Evolutionary conservation across 768 basidiomycete genomes (phyloP), one percentile per base, ranked within the genome.

Genomic region (Crepidotus variabilis): DNA sequence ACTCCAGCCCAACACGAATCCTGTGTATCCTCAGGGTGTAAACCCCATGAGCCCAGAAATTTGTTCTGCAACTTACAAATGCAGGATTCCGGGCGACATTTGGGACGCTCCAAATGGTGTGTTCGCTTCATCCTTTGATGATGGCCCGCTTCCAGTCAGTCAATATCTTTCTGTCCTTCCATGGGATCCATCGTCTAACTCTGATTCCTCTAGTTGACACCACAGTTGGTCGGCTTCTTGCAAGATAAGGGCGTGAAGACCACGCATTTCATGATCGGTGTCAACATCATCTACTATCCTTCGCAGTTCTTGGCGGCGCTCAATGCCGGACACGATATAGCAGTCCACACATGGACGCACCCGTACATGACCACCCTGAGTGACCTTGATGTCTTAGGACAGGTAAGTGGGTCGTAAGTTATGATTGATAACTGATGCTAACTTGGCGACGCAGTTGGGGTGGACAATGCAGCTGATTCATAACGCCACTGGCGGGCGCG

Each of bases 221-320:
- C 65, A 0, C 58, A 58, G 10, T 79, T 96, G 18, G 81, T 90
- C 64, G 63, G 80, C 6, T 95, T 92, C 68, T 75, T 96, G 50
- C 60, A 76, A 57, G 53, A 74, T n/a, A 79, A 94, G 56, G 82
- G 86, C 57, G 69, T 84, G 55, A 78, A 70, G n/a, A 86, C 85
- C 2, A 95, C 94, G 4, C 92, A 95, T 67, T 96, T 95, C 69
- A 83, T 94, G 77, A 95, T 97, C 60, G 94, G 94, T 16, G 66
- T 79, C 33, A 89, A 93, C 66, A 88, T 94, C 56, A 62, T 89
- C 23, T 51, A 66, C 43, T 74, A 88, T 65, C 81, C 84, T 3
- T 65, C 75, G 8, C 63, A 76, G 47, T 92, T 94, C 70, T 60
- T 73, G 56, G 64, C 66, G 9, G 85, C 84, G 0, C 83, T 83